These are phyloP conservation scores for Paramarasmius palmivorus DNA, from an alignment of 1,284 basidiomycete genomes.

Conservation along the genomic window DNA sequence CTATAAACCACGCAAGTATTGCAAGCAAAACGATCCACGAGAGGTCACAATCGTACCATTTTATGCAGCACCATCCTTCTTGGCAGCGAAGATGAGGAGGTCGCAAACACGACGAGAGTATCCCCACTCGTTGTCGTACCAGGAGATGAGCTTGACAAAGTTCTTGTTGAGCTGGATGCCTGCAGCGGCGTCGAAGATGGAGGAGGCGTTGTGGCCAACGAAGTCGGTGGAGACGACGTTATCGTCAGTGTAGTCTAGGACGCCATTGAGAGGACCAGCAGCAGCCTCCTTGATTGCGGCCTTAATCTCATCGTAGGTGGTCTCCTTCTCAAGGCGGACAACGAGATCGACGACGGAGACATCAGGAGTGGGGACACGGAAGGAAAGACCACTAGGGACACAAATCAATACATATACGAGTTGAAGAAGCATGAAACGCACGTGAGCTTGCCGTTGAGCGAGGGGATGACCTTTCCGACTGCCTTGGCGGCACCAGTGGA, in stretches of 20 bases:
- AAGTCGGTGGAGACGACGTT: constrained; percentile 95
- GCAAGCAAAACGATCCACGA: not conserved
- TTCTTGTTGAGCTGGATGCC: constrained; percentile 92
- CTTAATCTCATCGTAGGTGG: constrained; percentile 94
- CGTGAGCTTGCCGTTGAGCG: constrained; percentile 97
- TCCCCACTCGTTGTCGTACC: constrained; percentile 98
- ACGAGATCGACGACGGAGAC: constrained; percentile 99
- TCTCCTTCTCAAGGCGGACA: constrained; percentile 86
- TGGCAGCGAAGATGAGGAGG: constrained; percentile 82
- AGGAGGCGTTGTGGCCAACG: constrained; percentile 76
- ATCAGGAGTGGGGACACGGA: constrained; percentile 97
- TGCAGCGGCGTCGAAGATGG: constrained; percentile 90
- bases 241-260: constrained; percentile 96
- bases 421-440: constrained; percentile 33
- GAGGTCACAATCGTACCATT: not conserved
- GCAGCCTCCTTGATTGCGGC: constrained; percentile 82
- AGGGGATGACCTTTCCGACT: constrained; percentile 98
- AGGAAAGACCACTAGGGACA: constrained; percentile 86
- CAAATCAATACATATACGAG: not conserved
- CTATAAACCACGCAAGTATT: not conserved
- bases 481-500: constrained; percentile 99
- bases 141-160: constrained; percentile 95
- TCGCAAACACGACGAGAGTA: constrained; percentile 96
- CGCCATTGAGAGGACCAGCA: constrained; percentile 72
- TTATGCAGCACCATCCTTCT: constrained; percentile 52